Conservation (phyloP, 2,329 filamentous ascomycete genomes). For the Didymella segeticola region DNA sequence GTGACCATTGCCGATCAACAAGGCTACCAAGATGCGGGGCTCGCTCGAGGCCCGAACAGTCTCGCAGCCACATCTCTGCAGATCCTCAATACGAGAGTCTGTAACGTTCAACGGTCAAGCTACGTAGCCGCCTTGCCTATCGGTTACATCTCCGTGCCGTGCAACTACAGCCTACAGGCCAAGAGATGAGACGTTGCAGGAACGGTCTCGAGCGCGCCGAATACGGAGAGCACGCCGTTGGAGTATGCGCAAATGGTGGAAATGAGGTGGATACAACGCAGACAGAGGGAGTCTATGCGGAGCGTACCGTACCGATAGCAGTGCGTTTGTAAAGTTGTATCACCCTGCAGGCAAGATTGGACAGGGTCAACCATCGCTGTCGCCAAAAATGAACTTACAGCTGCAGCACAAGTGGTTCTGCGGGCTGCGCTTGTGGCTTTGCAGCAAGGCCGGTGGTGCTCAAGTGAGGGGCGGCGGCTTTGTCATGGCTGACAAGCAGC, state of each 20-base stretch:
- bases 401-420: neutral
- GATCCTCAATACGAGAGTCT: slow-evolving; percentile 1
- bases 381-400: neutral
- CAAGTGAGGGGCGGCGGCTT: neutral
- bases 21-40: slow-evolving; percentile 8
- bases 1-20: neutral
- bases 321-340: neutral
- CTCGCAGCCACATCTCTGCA: slow-evolving; percentile 8
- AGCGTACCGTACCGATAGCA: slow-evolving; percentile 5
- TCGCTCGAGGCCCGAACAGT: neutral
- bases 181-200: neutral
- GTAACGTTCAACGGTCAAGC: neutral
- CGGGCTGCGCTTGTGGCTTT: slow-evolving; percentile 2
- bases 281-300: neutral
- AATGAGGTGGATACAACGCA: slow-evolving; percentile 6
- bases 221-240: neutral
- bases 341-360: neutral
- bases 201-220: slow-evolving; percentile 5
- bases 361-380: neutral
- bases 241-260: neutral
- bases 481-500: neutral
- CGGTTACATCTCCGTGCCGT: slow-evolving; percentile 8
- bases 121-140: neutral
- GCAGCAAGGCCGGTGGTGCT: neutral
- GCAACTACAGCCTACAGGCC: neutral